Conservation (phyloP, 257 asterid species). For the Lavandula angustifolia region DNA sequence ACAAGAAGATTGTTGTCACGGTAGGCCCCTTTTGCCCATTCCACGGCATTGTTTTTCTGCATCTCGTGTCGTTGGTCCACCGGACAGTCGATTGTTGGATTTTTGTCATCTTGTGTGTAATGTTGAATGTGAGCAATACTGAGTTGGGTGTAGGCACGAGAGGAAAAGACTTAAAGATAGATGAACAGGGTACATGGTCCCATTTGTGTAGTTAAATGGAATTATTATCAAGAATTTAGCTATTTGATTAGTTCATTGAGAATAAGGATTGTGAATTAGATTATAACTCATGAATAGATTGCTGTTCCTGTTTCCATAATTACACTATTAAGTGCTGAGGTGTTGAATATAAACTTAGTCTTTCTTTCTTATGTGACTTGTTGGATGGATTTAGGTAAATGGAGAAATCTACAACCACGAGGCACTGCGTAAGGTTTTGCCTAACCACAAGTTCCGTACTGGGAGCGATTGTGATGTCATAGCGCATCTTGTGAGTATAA, state of each 20-base stretch:
- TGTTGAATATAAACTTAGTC: background rate
- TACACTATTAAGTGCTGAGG: background rate
- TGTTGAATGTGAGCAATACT: conserved; percentile 16
- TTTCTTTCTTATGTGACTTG: background rate
- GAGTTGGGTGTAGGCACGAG: too few species aligned
- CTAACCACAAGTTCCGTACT: conserved; percentile 79
- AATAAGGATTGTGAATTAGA: background rate
- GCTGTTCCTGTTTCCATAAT: background rate
- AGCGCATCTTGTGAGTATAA: conserved; percentile 89
- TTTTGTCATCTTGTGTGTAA: background rate
- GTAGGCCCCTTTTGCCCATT: conserved; percentile 38
- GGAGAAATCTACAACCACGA: conserved; percentile 98
- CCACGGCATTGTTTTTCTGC: background rate
- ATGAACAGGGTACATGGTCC: background rate
- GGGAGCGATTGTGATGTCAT: conserved; percentile 98
- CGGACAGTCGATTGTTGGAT: background rate
- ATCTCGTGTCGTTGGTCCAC: conserved; percentile 1
- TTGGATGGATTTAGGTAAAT: conserved; percentile 59
- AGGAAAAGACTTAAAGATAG: too few species aligned
- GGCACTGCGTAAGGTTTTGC: conserved; percentile 57
- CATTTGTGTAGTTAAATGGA: background rate
- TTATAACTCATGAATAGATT: background rate
- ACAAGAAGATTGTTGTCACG: conserved; percentile 74
- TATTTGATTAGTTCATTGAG: background rate
- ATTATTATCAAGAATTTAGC: background rate